Base-by-base conservation (phyloP, 192 early-diverging fungal genomes). In the Umbelopsis isabellina region DNA sequence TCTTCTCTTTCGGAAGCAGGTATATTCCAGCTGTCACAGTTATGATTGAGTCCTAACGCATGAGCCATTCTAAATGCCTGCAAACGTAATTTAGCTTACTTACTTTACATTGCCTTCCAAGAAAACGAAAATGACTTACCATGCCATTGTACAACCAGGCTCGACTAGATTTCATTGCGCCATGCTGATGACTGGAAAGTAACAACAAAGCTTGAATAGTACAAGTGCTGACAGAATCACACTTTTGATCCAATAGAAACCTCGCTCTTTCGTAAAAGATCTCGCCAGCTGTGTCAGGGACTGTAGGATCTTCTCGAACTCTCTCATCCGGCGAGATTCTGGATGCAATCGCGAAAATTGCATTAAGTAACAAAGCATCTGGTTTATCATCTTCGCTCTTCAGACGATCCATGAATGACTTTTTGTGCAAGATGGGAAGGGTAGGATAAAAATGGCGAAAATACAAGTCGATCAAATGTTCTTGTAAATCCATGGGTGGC, bases 71-170 rank as follows among this genome's bases (percentile, higher is more conserved):
- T 75, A 47, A 87, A 87, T 35, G 92, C 92, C 78, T 79, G 37
- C 18, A 33, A 11, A 44, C 11, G 46, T 22, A 41, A 41, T 44
- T 20, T 25, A 50, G 44, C 13, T 7, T 9, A 9, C 37, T 41
- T 41, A 5, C 37, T 41, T 41, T 41, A 41, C 10, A 0, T 41
- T 41, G 37, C 37, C 10, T 41, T 41, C 7, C 10, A 1, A 9
- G 48, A 49, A 27, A 30, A 25, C 1, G 48, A 4, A 52, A 2
- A 47, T 13, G 16, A 53, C 52, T 75, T 72, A 80, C 78, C 88
- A 92, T 88, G 16, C 92, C 92, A 66, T 81, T 81, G 72, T 91
- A 88, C 33, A 92, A 75, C 92, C 92, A 93, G 65, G 88, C 81
- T 46, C 85, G 79, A 16, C 89, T 87, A 50, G 91, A 72, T 55